A percentile compares a stretch with the other conserved stretches of the same genome.
Evolutionary conservation across 345 rosid genomes (phyloP).

Genomic region (Angophora floribunda): DNA sequence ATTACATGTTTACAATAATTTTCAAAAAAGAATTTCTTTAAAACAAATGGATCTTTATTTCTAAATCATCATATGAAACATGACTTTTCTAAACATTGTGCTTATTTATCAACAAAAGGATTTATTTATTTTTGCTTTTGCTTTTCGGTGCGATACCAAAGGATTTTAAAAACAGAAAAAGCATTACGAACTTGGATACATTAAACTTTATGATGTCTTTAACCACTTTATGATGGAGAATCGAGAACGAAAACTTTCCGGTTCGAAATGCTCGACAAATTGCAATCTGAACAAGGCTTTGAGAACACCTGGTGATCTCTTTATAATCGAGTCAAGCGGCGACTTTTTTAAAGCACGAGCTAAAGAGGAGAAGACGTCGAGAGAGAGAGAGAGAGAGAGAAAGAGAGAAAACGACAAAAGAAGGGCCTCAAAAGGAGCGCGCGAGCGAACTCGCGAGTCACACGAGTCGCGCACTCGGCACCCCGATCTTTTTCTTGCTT

Average conservation of each 20-base stretch:
- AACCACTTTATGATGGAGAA: background rate
- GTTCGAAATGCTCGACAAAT: background rate
- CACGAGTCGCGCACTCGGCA: background rate
- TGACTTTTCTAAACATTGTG: no score
- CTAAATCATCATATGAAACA: background rate
- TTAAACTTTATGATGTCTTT: background rate
- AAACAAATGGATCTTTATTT: background rate
- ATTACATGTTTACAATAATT: no score
- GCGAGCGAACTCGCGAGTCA: background rate
- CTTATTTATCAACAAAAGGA: background rate
- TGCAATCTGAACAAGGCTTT: background rate
- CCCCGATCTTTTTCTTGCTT: no score
- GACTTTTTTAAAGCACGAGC: background rate
- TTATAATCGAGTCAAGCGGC: background rate
- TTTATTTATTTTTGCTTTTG: background rate
- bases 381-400: background rate
- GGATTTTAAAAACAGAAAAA: background rate
- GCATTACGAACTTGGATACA: background rate
- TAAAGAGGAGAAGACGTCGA: background rate
- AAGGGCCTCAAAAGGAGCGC: background rate
- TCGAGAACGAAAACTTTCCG: background rate
- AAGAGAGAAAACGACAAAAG: background rate
- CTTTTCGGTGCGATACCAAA: background rate
- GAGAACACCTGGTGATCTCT: background rate
- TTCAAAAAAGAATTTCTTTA: background rate